Evolutionary conservation across 2,329 filamentous ascomycete genomes (phyloP).

Genomic region (Fusarium scirpi): DNA sequence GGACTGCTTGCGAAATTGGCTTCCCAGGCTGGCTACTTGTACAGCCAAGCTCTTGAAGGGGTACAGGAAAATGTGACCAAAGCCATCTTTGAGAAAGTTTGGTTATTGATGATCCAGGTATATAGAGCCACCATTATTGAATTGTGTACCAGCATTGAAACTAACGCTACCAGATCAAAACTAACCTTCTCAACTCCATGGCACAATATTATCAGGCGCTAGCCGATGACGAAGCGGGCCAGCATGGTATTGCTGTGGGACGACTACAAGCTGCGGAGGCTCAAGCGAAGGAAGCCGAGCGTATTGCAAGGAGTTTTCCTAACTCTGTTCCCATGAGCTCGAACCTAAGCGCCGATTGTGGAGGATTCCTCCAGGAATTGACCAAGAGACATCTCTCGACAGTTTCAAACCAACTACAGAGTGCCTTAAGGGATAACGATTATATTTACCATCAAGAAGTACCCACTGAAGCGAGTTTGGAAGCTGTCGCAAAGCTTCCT

Average conservation of each 20-base stretch:
- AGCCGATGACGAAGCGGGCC: slow-evolving; percentile 88
- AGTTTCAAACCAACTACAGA: slow-evolving; percentile 82
- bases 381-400: slow-evolving; percentile 84
- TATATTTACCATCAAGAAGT: slow-evolving; percentile 97
- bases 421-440: slow-evolving; percentile 91
- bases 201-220: slow-evolving; percentile 95
- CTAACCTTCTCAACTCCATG: slow-evolving; percentile 83
- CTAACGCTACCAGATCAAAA: slow-evolving; percentile 72
- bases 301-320: slow-evolving; percentile 83
- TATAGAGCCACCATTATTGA: not conserved
- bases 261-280: slow-evolving; percentile 84
- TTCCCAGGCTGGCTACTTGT: slow-evolving; percentile 89
- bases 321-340: slow-evolving; percentile 81
- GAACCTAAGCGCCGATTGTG: slow-evolving; percentile 85
- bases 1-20: slow-evolving; percentile 92
- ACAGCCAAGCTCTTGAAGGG: slow-evolving; percentile 87
- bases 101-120: slow-evolving; percentile 85
- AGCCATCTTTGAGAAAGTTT: slow-evolving; percentile 93
- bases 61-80: slow-evolving; percentile 92
- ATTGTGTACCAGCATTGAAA: not conserved
- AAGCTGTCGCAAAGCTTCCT: slow-evolving; percentile 87
- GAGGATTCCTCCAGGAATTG: slow-evolving; percentile 78
- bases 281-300: slow-evolving; percentile 81
- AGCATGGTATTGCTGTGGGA: slow-evolving; percentile 86
- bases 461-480: slow-evolving; percentile 83